A percentile compares a stretch with the other conserved stretches of the same genome.
Evolutionary conservation across 495 filamentous ascomycete species (phyloP).

Genomic region (Penicillium malachiteum): DNA sequence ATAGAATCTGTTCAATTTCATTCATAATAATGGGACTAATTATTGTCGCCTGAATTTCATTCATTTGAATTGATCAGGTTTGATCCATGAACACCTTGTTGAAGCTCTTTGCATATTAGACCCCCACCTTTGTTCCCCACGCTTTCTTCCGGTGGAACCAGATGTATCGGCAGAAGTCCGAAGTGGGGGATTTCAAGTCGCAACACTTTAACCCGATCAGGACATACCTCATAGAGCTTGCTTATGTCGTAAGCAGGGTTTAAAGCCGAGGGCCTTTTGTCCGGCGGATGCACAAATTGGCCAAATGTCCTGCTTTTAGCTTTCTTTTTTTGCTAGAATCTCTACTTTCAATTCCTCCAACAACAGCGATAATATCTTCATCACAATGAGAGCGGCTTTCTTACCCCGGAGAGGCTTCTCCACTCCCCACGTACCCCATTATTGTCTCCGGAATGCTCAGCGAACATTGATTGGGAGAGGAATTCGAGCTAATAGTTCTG

Average conservation of each 20-base stretch:
- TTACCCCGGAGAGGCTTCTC: constrained; percentile 29
- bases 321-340: background rate
- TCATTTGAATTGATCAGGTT: too few species aligned
- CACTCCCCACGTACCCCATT: constrained; percentile 28
- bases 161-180: constrained; percentile 35
- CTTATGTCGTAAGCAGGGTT: constrained; percentile 5
- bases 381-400: constrained; percentile 26
- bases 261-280: background rate
- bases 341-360: background rate
- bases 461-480: constrained; percentile 10
- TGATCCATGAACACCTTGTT: background rate
- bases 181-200: constrained; percentile 12
- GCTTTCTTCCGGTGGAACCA: background rate
- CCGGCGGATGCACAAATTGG: background rate
- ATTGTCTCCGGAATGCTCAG: constrained; percentile 19
- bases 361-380: background rate
- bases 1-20: too few species aligned
- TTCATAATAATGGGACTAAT: too few species aligned
- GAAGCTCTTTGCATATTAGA: background rate
- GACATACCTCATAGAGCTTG: constrained; percentile 15
- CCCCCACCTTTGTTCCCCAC: constrained; percentile 3
- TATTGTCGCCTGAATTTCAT: too few species aligned
- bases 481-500: constrained; percentile 20
- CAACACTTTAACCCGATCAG: constrained; percentile 19
- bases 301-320: background rate